phyloP scores from a whole-genome alignment of 2,329 filamentous ascomycete genomes.

The Cladosporium austrohemisphaericum region DNA sequence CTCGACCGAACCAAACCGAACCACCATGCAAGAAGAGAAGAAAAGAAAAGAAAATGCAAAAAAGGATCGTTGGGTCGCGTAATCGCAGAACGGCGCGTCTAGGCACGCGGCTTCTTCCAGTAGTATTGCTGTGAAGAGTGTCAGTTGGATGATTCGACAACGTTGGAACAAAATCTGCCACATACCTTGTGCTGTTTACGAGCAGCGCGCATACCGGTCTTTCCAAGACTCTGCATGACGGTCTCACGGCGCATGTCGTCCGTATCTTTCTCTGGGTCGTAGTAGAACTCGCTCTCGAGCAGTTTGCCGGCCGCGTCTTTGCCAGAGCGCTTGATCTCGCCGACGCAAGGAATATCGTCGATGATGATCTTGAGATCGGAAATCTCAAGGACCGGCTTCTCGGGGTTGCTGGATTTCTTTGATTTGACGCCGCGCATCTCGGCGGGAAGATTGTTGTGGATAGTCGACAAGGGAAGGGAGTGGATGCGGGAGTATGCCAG shows the following conservation, averaged over 20 bases:
- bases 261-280: conserved; percentile 79
- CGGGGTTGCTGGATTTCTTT: conserved; percentile 27
- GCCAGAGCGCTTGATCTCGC: conserved; percentile 82
- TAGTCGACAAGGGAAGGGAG: conserved; percentile 83
- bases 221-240: conserved; percentile 79
- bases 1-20: conserved; percentile 6
- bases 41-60: conserved; percentile 2
- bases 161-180: conserved; percentile 16
- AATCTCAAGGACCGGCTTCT: conserved; percentile 46
- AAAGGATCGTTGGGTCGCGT: conserved; percentile 9
- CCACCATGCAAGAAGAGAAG: conserved; percentile 14
- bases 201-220: conserved; percentile 83
- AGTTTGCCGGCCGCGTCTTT: conserved; percentile 94
- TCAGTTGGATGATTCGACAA: conserved; percentile 7
- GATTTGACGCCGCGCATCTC: conserved; percentile 39
- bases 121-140: conserved; percentile 60
- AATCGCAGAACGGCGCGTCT: conserved; percentile 3
- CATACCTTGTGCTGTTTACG: conserved; percentile 95
- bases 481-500: conserved; percentile 90
- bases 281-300: conserved; percentile 96
- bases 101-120: conserved; percentile 58
- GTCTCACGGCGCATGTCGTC: conserved; percentile 75
- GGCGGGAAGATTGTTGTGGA: conserved; percentile 79
- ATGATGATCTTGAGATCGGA: conserved; percentile 67
- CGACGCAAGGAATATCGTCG: conserved; percentile 72